A percentile compares a stretch with the other conserved stretches of the same genome.
Evolutionary conservation across 345 rosid species (phyloP).

Genomic region (Acer negundo): DNA sequence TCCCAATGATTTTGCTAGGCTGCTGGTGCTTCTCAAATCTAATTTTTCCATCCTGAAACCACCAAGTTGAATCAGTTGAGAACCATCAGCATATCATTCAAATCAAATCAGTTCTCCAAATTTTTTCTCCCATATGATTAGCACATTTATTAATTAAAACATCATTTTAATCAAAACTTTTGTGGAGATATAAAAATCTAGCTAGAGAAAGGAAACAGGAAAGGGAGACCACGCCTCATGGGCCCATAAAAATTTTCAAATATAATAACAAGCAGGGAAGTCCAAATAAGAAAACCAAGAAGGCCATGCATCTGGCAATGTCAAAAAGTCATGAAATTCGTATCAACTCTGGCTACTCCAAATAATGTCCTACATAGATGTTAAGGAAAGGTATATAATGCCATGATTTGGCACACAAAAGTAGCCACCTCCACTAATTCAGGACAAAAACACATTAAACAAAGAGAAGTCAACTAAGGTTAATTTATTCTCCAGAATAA

Average conservation of each 20-base stretch:
- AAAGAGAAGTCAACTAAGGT: background rate
- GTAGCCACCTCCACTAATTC: background rate
- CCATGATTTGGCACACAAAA: background rate
- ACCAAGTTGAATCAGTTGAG: constrained; percentile 9
- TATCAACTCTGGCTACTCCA: background rate
- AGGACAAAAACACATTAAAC: background rate
- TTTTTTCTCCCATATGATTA: background rate
- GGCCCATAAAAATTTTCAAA: background rate
- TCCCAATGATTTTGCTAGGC: constrained; percentile 41
- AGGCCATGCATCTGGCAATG: background rate
- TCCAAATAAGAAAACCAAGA: background rate
- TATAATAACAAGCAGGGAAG: background rate
- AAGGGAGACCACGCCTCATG: background rate
- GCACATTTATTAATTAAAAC: background rate
- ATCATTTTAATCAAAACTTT: background rate
- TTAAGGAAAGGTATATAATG: background rate
- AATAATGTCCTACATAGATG: background rate
- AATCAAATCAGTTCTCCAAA: constrained; percentile 6
- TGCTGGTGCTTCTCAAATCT: constrained; percentile 35
- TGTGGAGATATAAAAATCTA: background rate
- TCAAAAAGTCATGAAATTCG: background rate
- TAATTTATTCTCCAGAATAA: background rate
- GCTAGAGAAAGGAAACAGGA: background rate
- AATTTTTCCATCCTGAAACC: constrained; percentile 47
- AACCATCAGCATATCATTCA: background rate